Base-by-base conservation (phyloP, 192 early-diverging fungal genomes). In the Cetraspora pellucida region DNA sequence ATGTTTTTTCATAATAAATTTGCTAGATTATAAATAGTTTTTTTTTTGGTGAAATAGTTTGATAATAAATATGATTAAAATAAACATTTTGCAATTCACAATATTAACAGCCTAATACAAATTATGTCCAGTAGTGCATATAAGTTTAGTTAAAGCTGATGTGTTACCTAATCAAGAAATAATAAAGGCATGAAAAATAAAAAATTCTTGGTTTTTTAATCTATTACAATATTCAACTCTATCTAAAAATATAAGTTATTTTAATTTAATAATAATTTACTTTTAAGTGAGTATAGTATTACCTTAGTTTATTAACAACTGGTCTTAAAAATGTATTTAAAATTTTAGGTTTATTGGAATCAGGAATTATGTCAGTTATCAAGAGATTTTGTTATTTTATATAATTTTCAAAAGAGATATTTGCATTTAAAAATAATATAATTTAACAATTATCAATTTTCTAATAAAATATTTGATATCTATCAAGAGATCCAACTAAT, bases 361-460 rank as follows among this genome's bases (percentile, higher is more conserved):
- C 30, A 65, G 30, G 19, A 17, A 65, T 28, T 37, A 28, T 65
- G 14, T 9, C 31, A 65, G 31, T 19, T 37, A 30, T 43, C 37
- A 10, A 11, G 25, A 0, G 9, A 17, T 31, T 17, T 30, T 13
- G 6, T 4, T 19, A n/a, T n/a, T n/a, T n/a, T n/a, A n/a, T n/a
- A n/a, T n/a, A 13, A 8, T 65, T 28, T 19, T 65, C 13, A 14
- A 19, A 13, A 16, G 0, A 3, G 9, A 65, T 16, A 65, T 65
- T 65, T 10, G 1, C 31, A 65, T 65, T 65, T 11, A 65, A 19
- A 17, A 65, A 43, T 21, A 65, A 28, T 43, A 65, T 1, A 43
- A 65, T 19, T 10, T 5, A 65, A 44, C 30, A 65, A 65, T 65
- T 19, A 44, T 65, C 63, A 1, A 30, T 65, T 37, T 65, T 65